Evolutionary conservation across 495 filamentous ascomycete species (phyloP).

Genomic region (Lepidopterella palustris): DNA sequence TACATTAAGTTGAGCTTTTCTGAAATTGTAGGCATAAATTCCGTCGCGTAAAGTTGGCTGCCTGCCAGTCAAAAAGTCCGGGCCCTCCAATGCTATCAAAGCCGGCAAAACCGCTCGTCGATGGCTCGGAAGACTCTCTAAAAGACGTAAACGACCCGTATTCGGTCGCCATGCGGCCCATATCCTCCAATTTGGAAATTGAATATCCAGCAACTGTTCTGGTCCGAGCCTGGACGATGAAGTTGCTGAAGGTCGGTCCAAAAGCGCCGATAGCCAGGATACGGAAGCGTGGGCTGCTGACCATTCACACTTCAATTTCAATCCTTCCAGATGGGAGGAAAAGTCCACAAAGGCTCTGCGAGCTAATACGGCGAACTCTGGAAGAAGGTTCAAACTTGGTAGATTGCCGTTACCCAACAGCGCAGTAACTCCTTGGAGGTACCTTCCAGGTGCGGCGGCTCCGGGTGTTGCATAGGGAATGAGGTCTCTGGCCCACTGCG

Average conservation of each 20-base stretch:
- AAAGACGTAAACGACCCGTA: slow-evolving; percentile 5
- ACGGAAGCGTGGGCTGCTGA: slow-evolving; percentile 4
- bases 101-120: slow-evolving; percentile 13
- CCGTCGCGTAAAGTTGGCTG: slow-evolving; percentile 15
- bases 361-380: slow-evolving; percentile 12
- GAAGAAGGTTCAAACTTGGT: slow-evolving; percentile 12
- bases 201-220: slow-evolving; percentile 14
- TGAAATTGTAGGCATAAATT: slow-evolving; percentile 1
- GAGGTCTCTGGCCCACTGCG: slow-evolving; percentile 15
- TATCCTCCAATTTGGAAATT: slow-evolving; percentile 18
- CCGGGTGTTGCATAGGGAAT: slow-evolving; percentile 19
- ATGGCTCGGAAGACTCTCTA: slow-evolving; percentile 4
- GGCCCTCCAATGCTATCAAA: slow-evolving; percentile 21
- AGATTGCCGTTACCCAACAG: background rate
- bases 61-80: slow-evolving; percentile 19
- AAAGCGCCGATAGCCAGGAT: slow-evolving; percentile 11
- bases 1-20: background rate
- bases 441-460: slow-evolving; percentile 7
- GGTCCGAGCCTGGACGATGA: slow-evolving; percentile 7
- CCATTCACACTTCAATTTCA: slow-evolving; percentile 18
- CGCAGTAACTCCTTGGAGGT: slow-evolving; percentile 11
- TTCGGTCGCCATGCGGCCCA: slow-evolving; percentile 23
- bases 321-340: slow-evolving; percentile 19
- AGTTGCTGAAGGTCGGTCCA: slow-evolving; percentile 1
- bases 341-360: slow-evolving; percentile 12